Evolutionary conservation across 2,329 filamentous ascomycete genomes (phyloP).

Genomic region (Cercospora sojina): DNA sequence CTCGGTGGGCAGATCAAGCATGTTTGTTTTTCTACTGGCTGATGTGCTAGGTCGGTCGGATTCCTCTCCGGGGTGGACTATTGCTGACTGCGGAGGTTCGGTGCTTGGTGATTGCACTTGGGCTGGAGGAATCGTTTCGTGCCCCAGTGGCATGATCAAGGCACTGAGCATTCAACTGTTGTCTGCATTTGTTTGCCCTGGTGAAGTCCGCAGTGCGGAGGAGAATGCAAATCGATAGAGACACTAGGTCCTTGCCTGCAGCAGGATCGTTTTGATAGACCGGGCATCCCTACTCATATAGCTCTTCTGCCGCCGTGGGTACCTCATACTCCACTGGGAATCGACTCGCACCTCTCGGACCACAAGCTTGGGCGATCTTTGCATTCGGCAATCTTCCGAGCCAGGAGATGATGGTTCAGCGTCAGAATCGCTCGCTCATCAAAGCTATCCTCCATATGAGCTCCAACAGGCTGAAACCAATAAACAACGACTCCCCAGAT

Average conservation of each 20-base stretch:
- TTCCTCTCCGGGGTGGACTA: not conserved
- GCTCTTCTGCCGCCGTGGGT: not conserved
- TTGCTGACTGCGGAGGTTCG: not conserved
- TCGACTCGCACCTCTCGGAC: not conserved
- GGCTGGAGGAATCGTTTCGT: not conserved
- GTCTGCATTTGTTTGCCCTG: not conserved
- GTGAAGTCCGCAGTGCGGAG: not conserved
- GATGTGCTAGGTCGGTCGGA: not conserved
- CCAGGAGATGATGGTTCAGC: not conserved
- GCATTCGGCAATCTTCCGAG: not conserved
- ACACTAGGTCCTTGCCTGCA: not conserved
- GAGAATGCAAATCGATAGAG: not conserved
- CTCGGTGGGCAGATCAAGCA: slow-evolving; percentile 24
- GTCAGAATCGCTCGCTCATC: not conserved
- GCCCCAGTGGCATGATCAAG: not conserved
- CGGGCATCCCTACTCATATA: slow-evolving; percentile 16
- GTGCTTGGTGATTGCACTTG: not conserved
- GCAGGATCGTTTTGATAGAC: slow-evolving; percentile 8
- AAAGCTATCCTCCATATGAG: not conserved
- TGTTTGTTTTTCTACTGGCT: not conserved
- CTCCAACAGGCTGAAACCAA: slow-evolving; percentile 1
- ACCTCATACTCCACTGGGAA: not conserved
- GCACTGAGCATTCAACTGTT: not conserved
- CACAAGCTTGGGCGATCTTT: not conserved
- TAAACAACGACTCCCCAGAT: not conserved